Conservation (phyloP, 2,329 filamentous ascomycete genomes). For the Fusarium sublunatum region DNA sequence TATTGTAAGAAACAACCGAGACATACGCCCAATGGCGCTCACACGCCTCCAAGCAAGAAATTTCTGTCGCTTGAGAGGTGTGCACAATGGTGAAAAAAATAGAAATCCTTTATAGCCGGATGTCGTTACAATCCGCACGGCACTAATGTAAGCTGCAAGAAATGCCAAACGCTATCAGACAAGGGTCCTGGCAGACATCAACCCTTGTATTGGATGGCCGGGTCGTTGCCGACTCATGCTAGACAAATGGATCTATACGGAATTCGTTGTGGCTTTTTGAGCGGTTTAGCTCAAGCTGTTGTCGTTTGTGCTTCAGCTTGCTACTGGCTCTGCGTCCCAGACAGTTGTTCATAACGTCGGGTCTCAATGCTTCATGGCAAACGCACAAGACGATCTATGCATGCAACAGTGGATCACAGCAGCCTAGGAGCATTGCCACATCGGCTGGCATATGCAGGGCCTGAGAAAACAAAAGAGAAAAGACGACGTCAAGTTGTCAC, state of each 20-base stretch:
- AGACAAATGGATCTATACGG: background rate
- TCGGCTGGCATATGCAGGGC: slow-evolving; percentile 45
- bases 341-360: background rate
- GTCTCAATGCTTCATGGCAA: slow-evolving; percentile 14
- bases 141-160: slow-evolving; percentile 42
- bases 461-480: slow-evolving; percentile 39
- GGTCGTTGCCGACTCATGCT: slow-evolving; percentile 30
- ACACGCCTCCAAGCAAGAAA: background rate
- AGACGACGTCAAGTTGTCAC: slow-evolving; percentile 29
- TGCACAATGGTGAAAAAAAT: background rate
- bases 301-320: slow-evolving; percentile 14
- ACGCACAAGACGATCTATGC: slow-evolving; percentile 12
- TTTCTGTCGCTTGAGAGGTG: background rate
- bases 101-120: slow-evolving; percentile 15
- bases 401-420: slow-evolving; percentile 36
- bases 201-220: slow-evolving; percentile 13
- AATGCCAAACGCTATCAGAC: slow-evolving; percentile 33
- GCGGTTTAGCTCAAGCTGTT: slow-evolving; percentile 8
- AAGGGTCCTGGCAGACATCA: slow-evolving; percentile 33
- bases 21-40: background rate
- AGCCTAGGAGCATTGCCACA: slow-evolving; percentile 43
- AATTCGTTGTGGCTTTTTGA: background rate
- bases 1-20: slow-evolving; percentile 6
- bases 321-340: background rate
- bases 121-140: slow-evolving; percentile 16